These are phyloP conservation scores for Hirschioporus abietinus DNA, from an alignment of 768 basidiomycete genomes.

Conservation along the genomic window DNA sequence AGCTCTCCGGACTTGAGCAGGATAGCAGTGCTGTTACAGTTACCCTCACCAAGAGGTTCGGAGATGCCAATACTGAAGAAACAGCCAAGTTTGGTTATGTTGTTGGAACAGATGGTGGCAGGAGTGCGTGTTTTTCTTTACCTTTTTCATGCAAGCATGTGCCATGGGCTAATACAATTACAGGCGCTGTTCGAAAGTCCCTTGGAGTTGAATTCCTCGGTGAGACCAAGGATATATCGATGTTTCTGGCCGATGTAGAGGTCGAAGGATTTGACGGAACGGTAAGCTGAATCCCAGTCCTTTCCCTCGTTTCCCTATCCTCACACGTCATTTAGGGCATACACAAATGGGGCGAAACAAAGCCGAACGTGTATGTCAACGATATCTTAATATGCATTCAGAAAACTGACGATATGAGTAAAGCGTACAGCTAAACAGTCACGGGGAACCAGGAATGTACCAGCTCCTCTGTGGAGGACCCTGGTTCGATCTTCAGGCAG, in stretches of 20 bases:
- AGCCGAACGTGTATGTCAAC: slow-evolving; percentile 19
- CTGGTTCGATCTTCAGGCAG: slow-evolving; percentile 26
- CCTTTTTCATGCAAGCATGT: not conserved
- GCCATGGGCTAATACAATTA: not conserved
- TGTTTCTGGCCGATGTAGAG: slow-evolving; percentile 28
- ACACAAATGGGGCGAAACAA: slow-evolving; percentile 12
- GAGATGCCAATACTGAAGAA: slow-evolving; percentile 21
- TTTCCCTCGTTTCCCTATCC: not conserved
- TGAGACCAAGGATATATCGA: slow-evolving; percentile 26
- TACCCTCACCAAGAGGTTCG: slow-evolving; percentile 20
- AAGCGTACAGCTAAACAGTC: not conserved
- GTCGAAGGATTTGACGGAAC: slow-evolving; percentile 18
- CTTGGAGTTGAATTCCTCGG: slow-evolving; percentile 39
- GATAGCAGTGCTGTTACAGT: slow-evolving; percentile 17
- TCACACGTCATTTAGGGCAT: not conserved
- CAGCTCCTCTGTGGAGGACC: slow-evolving; percentile 20
- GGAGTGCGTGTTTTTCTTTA: slow-evolving; percentile 15
- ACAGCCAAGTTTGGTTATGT: slow-evolving; percentile 27
- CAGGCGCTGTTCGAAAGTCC: slow-evolving; percentile 32
- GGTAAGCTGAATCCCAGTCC: slow-evolving; percentile 3
- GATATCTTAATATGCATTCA: slow-evolving; percentile 5
- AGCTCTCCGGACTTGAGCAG: slow-evolving; percentile 39
- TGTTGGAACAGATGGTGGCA: slow-evolving; percentile 38
- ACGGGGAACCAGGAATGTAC: not conserved
- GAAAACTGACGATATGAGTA: not conserved